Evolutionary conservation across 2,329 filamentous ascomycete genomes (phyloP).

Genomic region (Camptophora hylomeconis): DNA sequence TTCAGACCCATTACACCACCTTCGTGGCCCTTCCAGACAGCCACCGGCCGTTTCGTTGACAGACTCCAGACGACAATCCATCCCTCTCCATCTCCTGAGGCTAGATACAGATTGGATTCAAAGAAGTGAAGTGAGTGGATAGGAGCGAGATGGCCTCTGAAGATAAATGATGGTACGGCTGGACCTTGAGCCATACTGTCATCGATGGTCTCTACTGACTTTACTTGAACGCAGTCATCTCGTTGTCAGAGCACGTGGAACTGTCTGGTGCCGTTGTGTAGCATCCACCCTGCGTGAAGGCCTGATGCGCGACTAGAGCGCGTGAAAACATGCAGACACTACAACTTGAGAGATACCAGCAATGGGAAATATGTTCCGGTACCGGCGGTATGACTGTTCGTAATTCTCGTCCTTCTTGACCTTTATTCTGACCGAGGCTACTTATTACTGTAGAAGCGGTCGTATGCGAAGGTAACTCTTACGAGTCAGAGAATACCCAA

Average conservation of each 20-base stretch:
- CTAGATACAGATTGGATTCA: conserved; percentile 58
- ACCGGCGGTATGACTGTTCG: too few relatives aligned
- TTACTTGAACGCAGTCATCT: not conserved
- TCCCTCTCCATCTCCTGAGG: conserved; percentile 81
- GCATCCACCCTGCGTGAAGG: not conserved
- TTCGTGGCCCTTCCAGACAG: conserved; percentile 77
- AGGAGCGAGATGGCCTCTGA: conserved; percentile 72
- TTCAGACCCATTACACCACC: conserved; percentile 62
- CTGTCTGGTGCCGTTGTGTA: not conserved
- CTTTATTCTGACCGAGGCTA: too few relatives aligned
- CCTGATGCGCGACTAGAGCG: too few relatives aligned
- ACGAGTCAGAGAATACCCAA: too few relatives aligned
- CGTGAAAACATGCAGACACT: too few relatives aligned
- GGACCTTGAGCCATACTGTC: conserved; percentile 24
- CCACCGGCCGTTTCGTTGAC: conserved; percentile 63
- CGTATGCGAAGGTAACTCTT: too few relatives aligned
- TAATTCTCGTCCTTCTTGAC: too few relatives aligned
- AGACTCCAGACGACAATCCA: conserved; percentile 81
- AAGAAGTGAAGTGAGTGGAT: conserved; percentile 68
- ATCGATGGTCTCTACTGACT: conserved; percentile 6
- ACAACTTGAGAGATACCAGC: too few relatives aligned
- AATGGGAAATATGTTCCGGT: too few relatives aligned
- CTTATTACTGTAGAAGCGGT: too few relatives aligned
- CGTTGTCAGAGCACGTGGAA: not conserved
- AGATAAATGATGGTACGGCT: conserved; percentile 52